Percentiles rank a stretch among this genome's conserved stretches.
Conservation (phyloP, 1,284 basidiomycete species). For the Irpex sp. region DNA sequence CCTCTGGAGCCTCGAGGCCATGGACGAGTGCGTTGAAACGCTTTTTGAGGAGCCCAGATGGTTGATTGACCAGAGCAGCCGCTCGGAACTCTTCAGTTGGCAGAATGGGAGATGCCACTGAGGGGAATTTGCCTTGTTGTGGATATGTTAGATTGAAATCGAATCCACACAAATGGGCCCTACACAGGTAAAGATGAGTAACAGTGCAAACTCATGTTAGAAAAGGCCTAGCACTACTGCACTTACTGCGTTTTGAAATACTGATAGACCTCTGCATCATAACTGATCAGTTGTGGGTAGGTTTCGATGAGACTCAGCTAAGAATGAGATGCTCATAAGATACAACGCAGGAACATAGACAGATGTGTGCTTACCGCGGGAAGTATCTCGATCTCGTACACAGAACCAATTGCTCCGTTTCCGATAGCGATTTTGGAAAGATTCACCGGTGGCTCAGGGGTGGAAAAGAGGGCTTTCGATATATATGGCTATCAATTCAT, state of each 20-base stretch:
- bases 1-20: not conserved
- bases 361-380: constrained; percentile 45
- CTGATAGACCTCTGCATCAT: constrained; percentile 54
- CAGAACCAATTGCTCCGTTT: constrained; percentile 50
- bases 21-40: not conserved
- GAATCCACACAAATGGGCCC: constrained; percentile 37
- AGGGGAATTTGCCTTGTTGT: constrained; percentile 34
- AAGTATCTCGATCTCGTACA: constrained; percentile 43
- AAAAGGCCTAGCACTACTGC: not conserved
- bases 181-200: not conserved
- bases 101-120: constrained; percentile 14
- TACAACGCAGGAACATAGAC: not conserved
- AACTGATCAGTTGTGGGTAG: constrained; percentile 15
- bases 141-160: constrained; percentile 65
- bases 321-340: not conserved
- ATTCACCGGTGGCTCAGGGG: constrained; percentile 51
- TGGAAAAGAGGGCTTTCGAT: constrained; percentile 7
- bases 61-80: not conserved
- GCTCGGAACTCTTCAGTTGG: not conserved
- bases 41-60: not conserved
- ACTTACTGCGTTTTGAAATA: constrained; percentile 68
- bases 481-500: constrained; percentile 7
- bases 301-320: constrained; percentile 15
- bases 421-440: constrained; percentile 63
- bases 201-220: not conserved